Percentiles rank a stretch among this genome's conserved stretches.
phyloP scores from a whole-genome alignment of 2,329 filamentous ascomycete genomes.

The Calonectria pseudoreteaudii region DNA sequence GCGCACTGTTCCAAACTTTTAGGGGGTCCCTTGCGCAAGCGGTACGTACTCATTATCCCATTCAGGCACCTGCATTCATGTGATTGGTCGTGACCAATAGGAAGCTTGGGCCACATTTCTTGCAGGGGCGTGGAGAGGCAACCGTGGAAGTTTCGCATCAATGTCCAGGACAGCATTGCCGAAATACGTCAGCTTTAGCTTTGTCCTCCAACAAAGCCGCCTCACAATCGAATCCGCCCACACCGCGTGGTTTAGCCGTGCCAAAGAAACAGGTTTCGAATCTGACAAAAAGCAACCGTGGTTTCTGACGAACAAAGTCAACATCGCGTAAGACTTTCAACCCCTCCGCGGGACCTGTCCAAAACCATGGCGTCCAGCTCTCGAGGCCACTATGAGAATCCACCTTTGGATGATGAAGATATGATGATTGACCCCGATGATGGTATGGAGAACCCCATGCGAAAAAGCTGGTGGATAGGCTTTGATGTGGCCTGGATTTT shows the following conservation, averaged over 20 bases:
- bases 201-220: conserved; percentile 31
- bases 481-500: neutral
- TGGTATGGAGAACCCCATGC: conserved; percentile 59
- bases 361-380: conserved; percentile 61
- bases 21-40: neutral
- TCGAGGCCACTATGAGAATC: conserved; percentile 70
- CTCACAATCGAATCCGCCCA: conserved; percentile 6
- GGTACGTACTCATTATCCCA: conserved; percentile 14
- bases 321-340: neutral
- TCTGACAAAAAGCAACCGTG: neutral
- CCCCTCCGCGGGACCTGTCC: conserved; percentile 13
- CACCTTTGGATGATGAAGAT: conserved; percentile 74
- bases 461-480: too few species aligned
- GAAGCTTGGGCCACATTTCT: conserved; percentile 41
- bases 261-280: neutral
- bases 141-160: conserved; percentile 46
- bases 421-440: conserved; percentile 86
- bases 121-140: conserved; percentile 43
- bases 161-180: neutral
- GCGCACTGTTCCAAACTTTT: neutral
- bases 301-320: neutral
- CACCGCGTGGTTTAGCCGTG: neutral
- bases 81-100: conserved; percentile 35
- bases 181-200: conserved; percentile 43
- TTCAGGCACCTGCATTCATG: conserved; percentile 21